phyloP scores from a whole-genome alignment of 1,284 basidiomycete genomes.

The Sporisorium iseilematis-ciliati region DNA sequence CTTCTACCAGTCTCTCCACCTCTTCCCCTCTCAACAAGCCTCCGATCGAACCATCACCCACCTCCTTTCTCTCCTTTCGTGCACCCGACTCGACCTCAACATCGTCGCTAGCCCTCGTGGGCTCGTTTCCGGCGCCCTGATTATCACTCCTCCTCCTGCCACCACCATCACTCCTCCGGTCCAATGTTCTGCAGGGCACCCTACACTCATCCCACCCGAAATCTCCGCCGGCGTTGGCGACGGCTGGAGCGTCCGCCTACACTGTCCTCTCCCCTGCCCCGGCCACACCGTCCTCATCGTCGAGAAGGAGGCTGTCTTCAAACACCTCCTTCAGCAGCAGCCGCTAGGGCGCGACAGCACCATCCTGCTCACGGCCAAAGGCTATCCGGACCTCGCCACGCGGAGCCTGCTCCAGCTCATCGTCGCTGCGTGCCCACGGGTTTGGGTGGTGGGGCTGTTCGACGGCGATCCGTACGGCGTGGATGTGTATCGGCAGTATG shows the following conservation, averaged over 20 bases:
- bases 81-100: constrained; percentile 29
- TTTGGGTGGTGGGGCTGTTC: constrained; percentile 20
- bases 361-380: constrained; percentile 46
- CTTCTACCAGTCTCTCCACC: constrained; percentile 49
- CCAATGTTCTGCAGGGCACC: not conserved
- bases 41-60: constrained; percentile 49
- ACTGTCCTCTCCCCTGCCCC: not conserved
- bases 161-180: not conserved
- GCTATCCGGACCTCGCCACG: constrained; percentile 60
- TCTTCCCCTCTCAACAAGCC: constrained; percentile 50
- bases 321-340: constrained; percentile 27
- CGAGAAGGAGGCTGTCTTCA: constrained; percentile 63
- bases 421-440: not conserved
- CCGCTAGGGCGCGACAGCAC: not conserved
- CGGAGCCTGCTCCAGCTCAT: constrained; percentile 29
- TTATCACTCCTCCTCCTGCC: constrained; percentile 7
- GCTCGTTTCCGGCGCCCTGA: constrained; percentile 38
- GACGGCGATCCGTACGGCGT: constrained; percentile 58
- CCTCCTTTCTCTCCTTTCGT: constrained; percentile 18
- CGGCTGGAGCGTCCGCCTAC: constrained; percentile 14
- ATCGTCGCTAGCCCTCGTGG: constrained; percentile 56
- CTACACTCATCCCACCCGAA: constrained; percentile 21
- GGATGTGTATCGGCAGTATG: constrained; percentile 47
- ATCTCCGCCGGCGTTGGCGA: not conserved
- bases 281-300: constrained; percentile 54